Conservation (phyloP, 2,329 filamentous ascomycete species). For the Cladophialophora yegresii region DNA sequence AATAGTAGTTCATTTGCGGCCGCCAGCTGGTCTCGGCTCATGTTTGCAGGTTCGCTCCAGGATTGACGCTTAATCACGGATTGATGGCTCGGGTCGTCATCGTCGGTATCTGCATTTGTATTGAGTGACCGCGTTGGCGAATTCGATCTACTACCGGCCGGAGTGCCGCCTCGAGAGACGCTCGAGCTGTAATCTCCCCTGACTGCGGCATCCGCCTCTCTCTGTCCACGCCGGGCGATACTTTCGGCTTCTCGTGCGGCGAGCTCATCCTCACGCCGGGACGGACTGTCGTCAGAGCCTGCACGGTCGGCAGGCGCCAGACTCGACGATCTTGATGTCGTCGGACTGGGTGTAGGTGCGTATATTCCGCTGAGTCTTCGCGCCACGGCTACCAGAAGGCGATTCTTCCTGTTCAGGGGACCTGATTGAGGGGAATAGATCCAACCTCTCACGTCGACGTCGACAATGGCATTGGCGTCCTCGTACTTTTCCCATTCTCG, state of each 20-base stretch:
- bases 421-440: slow-evolving; percentile 83
- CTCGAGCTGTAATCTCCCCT: slow-evolving; percentile 64
- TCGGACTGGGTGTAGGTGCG: slow-evolving; percentile 54
- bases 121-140: slow-evolving; percentile 32
- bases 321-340: slow-evolving; percentile 51
- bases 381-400: slow-evolving; percentile 81
- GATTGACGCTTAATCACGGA: slow-evolving; percentile 52
- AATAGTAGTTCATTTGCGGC: slow-evolving; percentile 85
- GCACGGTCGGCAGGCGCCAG: slow-evolving; percentile 44
- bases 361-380: slow-evolving; percentile 85
- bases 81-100: slow-evolving; percentile 39
- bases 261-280: slow-evolving; percentile 61
- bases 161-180: slow-evolving; percentile 46
- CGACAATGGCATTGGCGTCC: slow-evolving; percentile 80
- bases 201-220: slow-evolving; percentile 69
- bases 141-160: slow-evolving; percentile 32
- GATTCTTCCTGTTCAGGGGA: slow-evolving; percentile 82
- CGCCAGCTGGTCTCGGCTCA: slow-evolving; percentile 73
- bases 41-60: slow-evolving; percentile 58
- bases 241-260: slow-evolving; percentile 74
- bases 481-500: slow-evolving; percentile 77
- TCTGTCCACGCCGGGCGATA: slow-evolving; percentile 71
- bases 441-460: slow-evolving; percentile 95
- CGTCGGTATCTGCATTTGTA: slow-evolving; percentile 30
- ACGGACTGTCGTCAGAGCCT: slow-evolving; percentile 53